Base-by-base conservation (phyloP, 108 stramenopile species). In the Pseudonitzschia pungens region DNA sequence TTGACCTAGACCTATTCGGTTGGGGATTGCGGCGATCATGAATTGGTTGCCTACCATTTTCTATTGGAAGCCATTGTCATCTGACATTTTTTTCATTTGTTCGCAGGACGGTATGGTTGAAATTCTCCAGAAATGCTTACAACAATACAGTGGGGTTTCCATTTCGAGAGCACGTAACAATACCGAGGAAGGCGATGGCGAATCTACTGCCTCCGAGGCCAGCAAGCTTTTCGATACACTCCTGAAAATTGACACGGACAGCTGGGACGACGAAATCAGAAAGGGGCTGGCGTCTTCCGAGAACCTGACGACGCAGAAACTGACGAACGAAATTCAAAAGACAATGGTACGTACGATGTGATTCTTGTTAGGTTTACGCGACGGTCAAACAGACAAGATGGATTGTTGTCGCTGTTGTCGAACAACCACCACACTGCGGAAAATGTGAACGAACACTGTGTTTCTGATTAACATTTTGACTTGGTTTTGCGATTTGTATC, bases 101-200 rank as follows among this genome's bases (percentile, higher is more conserved):
- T 11, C 8, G 57, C 62, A 63, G 62, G 92, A 96, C 71, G 89
- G 89, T 15, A 96, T 96, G 94, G 89, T 96, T 7, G 68, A 64
- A 18, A 96, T 96, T 43, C 55, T 96, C 32, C 94, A 96, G 79
- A 90, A 92, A 71, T 77, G 91, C 12, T 77, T 97, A 51, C 97
- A 97, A 83, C 79, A 92, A 60, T 96, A 94, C 62, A 92, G 93
- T 45, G 92, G 94, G 24, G 73, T 77, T 16, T 81, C 72, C 33
- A 82, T 94, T 76, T 72, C 62, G 45, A 63, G 91, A 51, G 86
- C 92, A 41, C 77, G 89, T n/a, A 65, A 78, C 48, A 50, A 51
- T 53, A 21, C 44, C 4, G 21, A 57, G 1, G n/a, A 56, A 22
- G 45, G 43, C n/a, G 66, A 26, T 50, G 44, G 26, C 24, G 26